A percentile compares a stretch with the other conserved stretches of the same genome.
These are phyloP conservation scores for Aspergillus tanneri DNA, from an alignment of 2,329 filamentous ascomycete species.

Conservation along the genomic window DNA sequence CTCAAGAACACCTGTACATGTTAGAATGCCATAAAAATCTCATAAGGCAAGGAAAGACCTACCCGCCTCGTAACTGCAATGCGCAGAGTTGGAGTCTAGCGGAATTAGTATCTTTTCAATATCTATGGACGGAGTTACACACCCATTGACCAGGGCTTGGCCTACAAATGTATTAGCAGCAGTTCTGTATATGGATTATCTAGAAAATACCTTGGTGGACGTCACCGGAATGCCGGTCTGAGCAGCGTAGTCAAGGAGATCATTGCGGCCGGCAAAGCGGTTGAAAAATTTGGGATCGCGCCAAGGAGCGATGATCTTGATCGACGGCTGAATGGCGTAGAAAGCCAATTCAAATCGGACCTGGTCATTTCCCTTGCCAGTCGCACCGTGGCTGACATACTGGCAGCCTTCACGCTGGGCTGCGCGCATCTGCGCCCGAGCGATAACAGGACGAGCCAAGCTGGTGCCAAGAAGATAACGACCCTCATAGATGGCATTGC, in stretches of 20 bases:
- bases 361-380: slow-evolving; percentile 52
- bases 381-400: slow-evolving; percentile 47
- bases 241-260: slow-evolving; percentile 51
- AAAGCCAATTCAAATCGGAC: slow-evolving; percentile 53
- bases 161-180: slow-evolving; percentile 15
- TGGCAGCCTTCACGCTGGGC: slow-evolving; percentile 46
- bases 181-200: neutral
- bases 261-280: slow-evolving; percentile 49
- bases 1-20: slow-evolving; percentile 32
- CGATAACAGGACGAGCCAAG: slow-evolving; percentile 50
- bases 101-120: slow-evolving; percentile 8
- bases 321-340: slow-evolving; percentile 49
- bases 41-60: slow-evolving; percentile 25
- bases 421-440: slow-evolving; percentile 44
- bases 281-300: slow-evolving; percentile 50
- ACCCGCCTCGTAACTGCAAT: slow-evolving; percentile 72
- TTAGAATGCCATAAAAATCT: slow-evolving; percentile 35
- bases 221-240: slow-evolving; percentile 49
- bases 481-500: slow-evolving; percentile 66
- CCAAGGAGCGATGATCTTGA: slow-evolving; percentile 53
- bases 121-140: slow-evolving; percentile 50
- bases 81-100: slow-evolving; percentile 55
- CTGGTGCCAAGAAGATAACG: slow-evolving; percentile 57
- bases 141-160: slow-evolving; percentile 57
- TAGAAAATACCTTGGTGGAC: slow-evolving; percentile 41